Percentiles rank a stretch among this genome's conserved stretches.
Conservation (phyloP, 208 protist genomes). For the Blechomonas ayalai region DNA sequence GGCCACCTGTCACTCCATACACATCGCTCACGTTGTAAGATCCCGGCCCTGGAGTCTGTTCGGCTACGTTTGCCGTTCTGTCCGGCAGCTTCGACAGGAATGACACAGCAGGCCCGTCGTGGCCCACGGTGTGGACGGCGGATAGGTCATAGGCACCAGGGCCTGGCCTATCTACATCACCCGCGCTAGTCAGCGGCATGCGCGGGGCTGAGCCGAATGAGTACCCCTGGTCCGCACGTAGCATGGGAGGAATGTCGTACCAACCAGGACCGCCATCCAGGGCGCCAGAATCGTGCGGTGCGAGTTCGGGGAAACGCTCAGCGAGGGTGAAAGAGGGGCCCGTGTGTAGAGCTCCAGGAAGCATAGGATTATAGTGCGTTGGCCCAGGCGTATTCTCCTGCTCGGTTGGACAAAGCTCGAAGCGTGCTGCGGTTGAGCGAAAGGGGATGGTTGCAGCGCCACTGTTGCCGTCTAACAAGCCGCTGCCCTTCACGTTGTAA, state of each 20-base stretch:
- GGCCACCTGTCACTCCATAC: slow-evolving; percentile 5
- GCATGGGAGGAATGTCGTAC: slow-evolving; percentile 17
- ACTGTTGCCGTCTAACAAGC: neutral
- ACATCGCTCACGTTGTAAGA: too few species aligned
- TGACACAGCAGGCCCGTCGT: neutral
- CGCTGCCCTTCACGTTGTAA: slow-evolving; percentile 4
- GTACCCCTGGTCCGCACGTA: neutral
- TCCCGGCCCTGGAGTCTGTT: slow-evolving; percentile 19
- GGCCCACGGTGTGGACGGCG: neutral
- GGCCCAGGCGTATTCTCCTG: slow-evolving; percentile 4
- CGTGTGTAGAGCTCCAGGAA: too few species aligned
- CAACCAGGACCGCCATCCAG: slow-evolving; percentile 20
- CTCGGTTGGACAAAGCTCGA: neutral
- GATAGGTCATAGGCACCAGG: slow-evolving; percentile 33
- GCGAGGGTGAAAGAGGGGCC: too few species aligned
- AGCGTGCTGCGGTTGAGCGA: slow-evolving; percentile 9
- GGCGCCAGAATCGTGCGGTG: too few species aligned
- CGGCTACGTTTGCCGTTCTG: slow-evolving; percentile 1
- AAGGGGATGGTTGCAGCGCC: too few species aligned
- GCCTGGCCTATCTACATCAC: slow-evolving; percentile 10
- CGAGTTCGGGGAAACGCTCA: slow-evolving; percentile 11
- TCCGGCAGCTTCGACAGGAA: neutral
- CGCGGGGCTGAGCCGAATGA: slow-evolving; percentile 18
- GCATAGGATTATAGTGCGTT: slow-evolving; percentile 7
- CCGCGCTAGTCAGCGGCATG: neutral